Percentiles rank a stretch among this genome's conserved stretches.
These are phyloP conservation scores for Austroboletus eburneus DNA, from an alignment of 768 basidiomycete genomes.

Conservation along the genomic window DNA sequence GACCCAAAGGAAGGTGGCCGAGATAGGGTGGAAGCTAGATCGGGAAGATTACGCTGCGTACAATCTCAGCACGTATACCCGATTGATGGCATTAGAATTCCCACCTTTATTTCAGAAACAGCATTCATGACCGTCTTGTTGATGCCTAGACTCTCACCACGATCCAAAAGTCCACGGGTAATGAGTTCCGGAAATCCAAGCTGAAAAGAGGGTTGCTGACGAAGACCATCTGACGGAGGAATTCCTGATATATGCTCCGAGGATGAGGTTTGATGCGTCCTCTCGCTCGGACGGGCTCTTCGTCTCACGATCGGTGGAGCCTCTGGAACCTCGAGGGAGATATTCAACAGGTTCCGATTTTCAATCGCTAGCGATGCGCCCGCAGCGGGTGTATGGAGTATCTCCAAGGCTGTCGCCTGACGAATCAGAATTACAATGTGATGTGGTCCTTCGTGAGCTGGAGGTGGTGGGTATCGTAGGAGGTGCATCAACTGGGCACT, in stretches of 20 bases:
- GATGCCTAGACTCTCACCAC: slow-evolving; percentile 76
- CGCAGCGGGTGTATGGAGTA: slow-evolving; percentile 66
- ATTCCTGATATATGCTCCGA: slow-evolving; percentile 18
- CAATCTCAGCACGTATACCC: slow-evolving; percentile 7
- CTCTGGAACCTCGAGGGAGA: slow-evolving; percentile 62
- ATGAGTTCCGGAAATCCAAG: slow-evolving; percentile 68
- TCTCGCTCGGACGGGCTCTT: slow-evolving; percentile 31
- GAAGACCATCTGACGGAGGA: slow-evolving; percentile 29
- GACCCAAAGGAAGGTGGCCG: slow-evolving; percentile 43
- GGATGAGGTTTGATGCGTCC: slow-evolving; percentile 25
- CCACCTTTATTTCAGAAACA: slow-evolving; percentile 70
- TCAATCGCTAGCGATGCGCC: slow-evolving; percentile 79
- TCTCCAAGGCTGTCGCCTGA: slow-evolving; percentile 78
- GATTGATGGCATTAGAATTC: no score
- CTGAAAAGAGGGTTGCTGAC: slow-evolving; percentile 40
- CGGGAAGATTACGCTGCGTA: slow-evolving; percentile 76
- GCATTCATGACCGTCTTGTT: slow-evolving; percentile 81
- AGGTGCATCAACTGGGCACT: slow-evolving; percentile 78
- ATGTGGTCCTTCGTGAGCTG: slow-evolving; percentile 38
- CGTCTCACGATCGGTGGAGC: slow-evolving; percentile 37
- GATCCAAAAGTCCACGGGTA: slow-evolving; percentile 67
- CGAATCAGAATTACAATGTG: slow-evolving; percentile 69
- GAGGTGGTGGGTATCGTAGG: slow-evolving; percentile 72
- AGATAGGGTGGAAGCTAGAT: slow-evolving; percentile 65
- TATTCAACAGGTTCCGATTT: slow-evolving; percentile 74